phyloP scores from a whole-genome alignment of 2,329 filamentous ascomycete genomes.

The Pleoardoris graminearum region DNA sequence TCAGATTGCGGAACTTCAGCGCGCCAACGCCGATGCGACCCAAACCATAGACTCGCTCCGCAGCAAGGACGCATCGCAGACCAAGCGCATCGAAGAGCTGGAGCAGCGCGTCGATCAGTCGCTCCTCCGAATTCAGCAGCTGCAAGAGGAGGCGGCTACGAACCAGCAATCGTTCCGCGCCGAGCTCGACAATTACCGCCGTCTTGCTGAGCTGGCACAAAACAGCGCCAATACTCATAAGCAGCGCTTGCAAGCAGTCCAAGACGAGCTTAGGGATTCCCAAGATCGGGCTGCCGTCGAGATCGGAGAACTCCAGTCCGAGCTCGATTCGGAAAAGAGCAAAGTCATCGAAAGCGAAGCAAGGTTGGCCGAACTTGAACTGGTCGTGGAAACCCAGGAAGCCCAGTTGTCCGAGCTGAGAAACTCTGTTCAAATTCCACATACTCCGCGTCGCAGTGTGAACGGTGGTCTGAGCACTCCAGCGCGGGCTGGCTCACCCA shows the following conservation, averaged over 20 bases:
- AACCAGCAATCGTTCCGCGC: constrained; percentile 85
- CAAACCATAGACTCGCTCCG: constrained; percentile 76
- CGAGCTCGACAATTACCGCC: constrained; percentile 78
- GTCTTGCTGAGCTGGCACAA: constrained; percentile 80
- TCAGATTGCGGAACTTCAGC: constrained; percentile 84
- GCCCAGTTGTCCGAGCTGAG: constrained; percentile 54
- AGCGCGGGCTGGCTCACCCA: constrained; percentile 55
- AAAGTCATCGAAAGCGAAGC: constrained; percentile 66
- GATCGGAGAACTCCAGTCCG: constrained; percentile 53
- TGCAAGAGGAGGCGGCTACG: constrained; percentile 79
- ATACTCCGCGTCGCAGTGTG: constrained; percentile 57
- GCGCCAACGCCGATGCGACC: constrained; percentile 81
- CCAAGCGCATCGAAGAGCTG: constrained; percentile 78
- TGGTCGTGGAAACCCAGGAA: constrained; percentile 63
- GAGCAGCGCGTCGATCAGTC: constrained; percentile 86
- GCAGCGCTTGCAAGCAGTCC: constrained; percentile 70
- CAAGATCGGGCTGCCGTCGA: constrained; percentile 68
- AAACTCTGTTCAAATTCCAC: constrained; percentile 45
- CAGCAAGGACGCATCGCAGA: constrained; percentile 77
- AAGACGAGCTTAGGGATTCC: constrained; percentile 64
- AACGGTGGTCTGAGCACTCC: constrained; percentile 58
- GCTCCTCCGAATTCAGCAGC: constrained; percentile 77
- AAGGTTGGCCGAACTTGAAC: constrained; percentile 67
- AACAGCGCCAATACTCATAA: constrained; percentile 74
- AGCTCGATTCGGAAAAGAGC: constrained; percentile 56